Conservation (phyloP, 2,329 filamentous ascomycete species). For the Didymella arachidicola region DNA sequence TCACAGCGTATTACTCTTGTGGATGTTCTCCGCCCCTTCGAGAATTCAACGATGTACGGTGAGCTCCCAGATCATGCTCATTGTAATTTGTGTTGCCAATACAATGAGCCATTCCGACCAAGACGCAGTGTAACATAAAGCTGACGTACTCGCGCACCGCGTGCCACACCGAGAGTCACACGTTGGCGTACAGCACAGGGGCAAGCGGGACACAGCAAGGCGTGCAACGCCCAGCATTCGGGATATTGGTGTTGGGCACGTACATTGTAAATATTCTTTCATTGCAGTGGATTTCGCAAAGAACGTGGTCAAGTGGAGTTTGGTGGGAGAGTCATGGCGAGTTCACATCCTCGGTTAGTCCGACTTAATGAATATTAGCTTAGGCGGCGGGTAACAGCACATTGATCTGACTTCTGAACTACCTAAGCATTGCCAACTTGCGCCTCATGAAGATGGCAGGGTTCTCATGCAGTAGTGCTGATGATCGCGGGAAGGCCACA, state of each 20-base stretch:
- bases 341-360: background rate
- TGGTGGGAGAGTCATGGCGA: conserved; percentile 9
- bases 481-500: conserved; percentile 12
- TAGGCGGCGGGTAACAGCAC: background rate
- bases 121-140: conserved; percentile 12
- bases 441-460: conserved; percentile 18
- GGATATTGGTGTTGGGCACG: background rate
- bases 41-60: conserved; percentile 6
- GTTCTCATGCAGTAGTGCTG: conserved; percentile 21
- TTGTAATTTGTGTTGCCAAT: conserved; percentile 10
- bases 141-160: conserved; percentile 10
- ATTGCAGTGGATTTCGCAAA: conserved; percentile 4
- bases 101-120: conserved; percentile 4
- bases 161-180: conserved; percentile 9
- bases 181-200: conserved; percentile 10
- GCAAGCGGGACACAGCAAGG: conserved; percentile 11
- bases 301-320: conserved; percentile 7
- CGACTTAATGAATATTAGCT: conserved; percentile 1
- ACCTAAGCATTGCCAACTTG: conserved; percentile 17
- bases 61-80: background rate
- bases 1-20: conserved; percentile 6
- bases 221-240: conserved; percentile 1
- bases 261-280: background rate
- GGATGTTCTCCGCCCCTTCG: conserved; percentile 8
- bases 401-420: background rate